Conservation (phyloP, 306 rosid species). For the Vicia villosa region DNA sequence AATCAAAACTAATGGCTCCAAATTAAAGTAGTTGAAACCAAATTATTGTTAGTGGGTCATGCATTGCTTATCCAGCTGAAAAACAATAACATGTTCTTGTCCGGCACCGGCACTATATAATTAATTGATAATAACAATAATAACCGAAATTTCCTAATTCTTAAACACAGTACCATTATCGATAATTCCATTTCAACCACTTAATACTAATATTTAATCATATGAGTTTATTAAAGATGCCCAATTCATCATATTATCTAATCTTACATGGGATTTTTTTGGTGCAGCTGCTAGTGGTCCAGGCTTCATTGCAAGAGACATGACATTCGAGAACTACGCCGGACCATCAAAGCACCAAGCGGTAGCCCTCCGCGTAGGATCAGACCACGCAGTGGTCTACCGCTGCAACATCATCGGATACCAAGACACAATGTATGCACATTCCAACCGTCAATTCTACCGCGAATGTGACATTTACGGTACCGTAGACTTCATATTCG, state of each 20-base stretch:
- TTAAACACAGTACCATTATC: neutral
- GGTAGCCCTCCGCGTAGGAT: slow-evolving; percentile 83
- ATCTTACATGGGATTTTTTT: neutral
- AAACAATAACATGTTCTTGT: slow-evolving; percentile 18
- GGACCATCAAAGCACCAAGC: slow-evolving; percentile 88
- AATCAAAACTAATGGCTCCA: neutral
- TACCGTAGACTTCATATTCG: slow-evolving; percentile 81
- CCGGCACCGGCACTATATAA: neutral
- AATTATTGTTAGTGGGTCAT: slow-evolving; percentile 43
- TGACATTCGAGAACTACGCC: slow-evolving; percentile 79
- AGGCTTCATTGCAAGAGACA: slow-evolving; percentile 79
- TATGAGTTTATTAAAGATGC: too few relatives aligned
- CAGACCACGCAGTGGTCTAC: slow-evolving; percentile 84
- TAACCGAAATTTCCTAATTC: slow-evolving; percentile 7
- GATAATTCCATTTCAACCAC: slow-evolving; percentile 8
- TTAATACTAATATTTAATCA: neutral
- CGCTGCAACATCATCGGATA: slow-evolving; percentile 69
- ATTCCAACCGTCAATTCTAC: slow-evolving; percentile 85
- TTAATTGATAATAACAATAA: too few relatives aligned
- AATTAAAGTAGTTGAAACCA: slow-evolving; percentile 22
- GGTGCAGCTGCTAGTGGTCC: slow-evolving; percentile 80
- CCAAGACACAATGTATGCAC: slow-evolving; percentile 84
- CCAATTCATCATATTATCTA: too few relatives aligned
- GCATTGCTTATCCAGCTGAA: slow-evolving; percentile 6
- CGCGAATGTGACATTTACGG: slow-evolving; percentile 81